These are phyloP conservation scores for Globisporangium paroecandrum DNA, from an alignment of 352 stramenopile species.

Conservation along the genomic window DNA sequence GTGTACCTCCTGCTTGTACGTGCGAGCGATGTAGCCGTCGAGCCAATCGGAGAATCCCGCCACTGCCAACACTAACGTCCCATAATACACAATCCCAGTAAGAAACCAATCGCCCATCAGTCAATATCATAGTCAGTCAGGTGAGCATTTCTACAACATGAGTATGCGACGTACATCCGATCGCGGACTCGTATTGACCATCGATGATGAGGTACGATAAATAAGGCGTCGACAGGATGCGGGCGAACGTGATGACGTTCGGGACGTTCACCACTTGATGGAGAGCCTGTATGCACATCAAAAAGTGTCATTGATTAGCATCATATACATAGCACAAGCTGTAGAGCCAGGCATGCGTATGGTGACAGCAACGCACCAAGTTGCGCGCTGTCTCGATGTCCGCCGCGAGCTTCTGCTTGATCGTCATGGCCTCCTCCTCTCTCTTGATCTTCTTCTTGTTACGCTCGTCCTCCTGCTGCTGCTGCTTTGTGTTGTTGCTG, in stretches of 20 bases:
- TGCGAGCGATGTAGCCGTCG: slow-evolving; percentile 76
- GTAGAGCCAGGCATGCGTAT: neutral
- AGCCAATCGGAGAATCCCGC: slow-evolving; percentile 78
- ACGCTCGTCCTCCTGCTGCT: slow-evolving; percentile 23
- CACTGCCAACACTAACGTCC: slow-evolving; percentile 53
- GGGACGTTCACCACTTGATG: slow-evolving; percentile 76
- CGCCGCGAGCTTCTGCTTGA: slow-evolving; percentile 46
- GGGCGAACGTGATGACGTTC: slow-evolving; percentile 76
- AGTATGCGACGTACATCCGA: slow-evolving; percentile 44
- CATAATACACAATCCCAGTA: neutral
- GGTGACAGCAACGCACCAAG: slow-evolving; percentile 24
- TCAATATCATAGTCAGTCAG: neutral
- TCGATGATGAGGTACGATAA: slow-evolving; percentile 70
- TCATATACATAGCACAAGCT: neutral
- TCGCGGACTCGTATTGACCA: slow-evolving; percentile 58
- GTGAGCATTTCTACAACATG: neutral
- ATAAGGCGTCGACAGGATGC: slow-evolving; percentile 76
- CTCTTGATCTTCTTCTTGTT: slow-evolving; percentile 20
- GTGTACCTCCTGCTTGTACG: slow-evolving; percentile 62
- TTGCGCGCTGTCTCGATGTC: slow-evolving; percentile 48
- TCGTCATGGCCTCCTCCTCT: slow-evolving; percentile 24
- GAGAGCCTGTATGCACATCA: slow-evolving; percentile 30
- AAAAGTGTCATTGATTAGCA: neutral
- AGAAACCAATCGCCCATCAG: neutral
- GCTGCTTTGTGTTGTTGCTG: neutral